Percentiles rank a stretch among this genome's conserved stretches.
Evolutionary conservation across 2,329 filamentous ascomycete genomes (phyloP).

Genomic region (Colletotrichum tamarilloi): DNA sequence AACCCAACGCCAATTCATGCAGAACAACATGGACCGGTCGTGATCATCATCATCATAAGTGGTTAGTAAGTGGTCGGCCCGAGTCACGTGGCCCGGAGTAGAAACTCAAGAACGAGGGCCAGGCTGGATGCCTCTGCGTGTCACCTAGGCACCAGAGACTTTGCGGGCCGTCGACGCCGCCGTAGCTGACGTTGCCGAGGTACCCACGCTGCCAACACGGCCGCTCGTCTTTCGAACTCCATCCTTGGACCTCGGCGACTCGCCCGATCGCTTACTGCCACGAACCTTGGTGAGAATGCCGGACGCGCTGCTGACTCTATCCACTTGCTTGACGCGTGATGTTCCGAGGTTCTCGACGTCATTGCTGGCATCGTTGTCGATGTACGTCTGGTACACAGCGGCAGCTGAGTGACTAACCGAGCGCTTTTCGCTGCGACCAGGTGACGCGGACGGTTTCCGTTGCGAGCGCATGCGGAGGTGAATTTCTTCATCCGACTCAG

Average conservation of each 20-base stretch:
- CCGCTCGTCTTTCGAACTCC: slow-evolving; percentile 75
- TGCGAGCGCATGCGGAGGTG: slow-evolving; percentile 79
- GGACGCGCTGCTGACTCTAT: slow-evolving; percentile 63
- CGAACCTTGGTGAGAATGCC: slow-evolving; percentile 74
- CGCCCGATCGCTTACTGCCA: slow-evolving; percentile 65
- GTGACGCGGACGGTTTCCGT: slow-evolving; percentile 74
- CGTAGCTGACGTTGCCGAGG: slow-evolving; percentile 51
- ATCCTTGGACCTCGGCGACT: slow-evolving; percentile 63
- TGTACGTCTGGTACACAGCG: slow-evolving; percentile 68
- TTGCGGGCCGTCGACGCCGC: slow-evolving; percentile 62
- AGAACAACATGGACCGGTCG: slow-evolving; percentile 53
- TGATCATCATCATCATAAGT: slow-evolving; percentile 57
- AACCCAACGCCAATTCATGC: slow-evolving; percentile 56
- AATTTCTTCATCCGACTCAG: slow-evolving; percentile 85
- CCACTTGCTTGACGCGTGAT: slow-evolving; percentile 68
- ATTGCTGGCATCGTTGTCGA: slow-evolving; percentile 76
- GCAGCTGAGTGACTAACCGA: slow-evolving; percentile 83
- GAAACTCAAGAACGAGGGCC: slow-evolving; percentile 23
- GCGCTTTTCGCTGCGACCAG: slow-evolving; percentile 70
- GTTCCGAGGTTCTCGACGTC: slow-evolving; percentile 78
- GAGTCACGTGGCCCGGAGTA: slow-evolving; percentile 4
- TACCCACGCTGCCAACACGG: slow-evolving; percentile 69
- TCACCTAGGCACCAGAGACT: slow-evolving; percentile 58
- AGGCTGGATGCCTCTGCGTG: slow-evolving; percentile 37
- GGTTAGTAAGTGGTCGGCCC: slow-evolving; percentile 39